Conservation (phyloP, 371 early-diverging fungal species). For the Mucor sp. region DNA sequence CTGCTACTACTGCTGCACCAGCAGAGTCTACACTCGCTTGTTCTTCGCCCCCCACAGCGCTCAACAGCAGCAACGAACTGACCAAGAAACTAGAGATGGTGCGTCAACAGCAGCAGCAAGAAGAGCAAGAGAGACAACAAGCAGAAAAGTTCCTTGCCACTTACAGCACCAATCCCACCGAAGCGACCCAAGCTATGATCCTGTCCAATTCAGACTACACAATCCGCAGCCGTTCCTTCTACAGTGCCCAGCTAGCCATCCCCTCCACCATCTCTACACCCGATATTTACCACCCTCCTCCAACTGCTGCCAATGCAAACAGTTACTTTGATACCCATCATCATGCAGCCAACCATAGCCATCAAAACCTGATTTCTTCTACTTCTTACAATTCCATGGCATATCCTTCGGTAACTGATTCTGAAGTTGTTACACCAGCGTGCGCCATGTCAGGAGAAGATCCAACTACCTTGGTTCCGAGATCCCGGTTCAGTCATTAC, state of each 20-base stretch:
- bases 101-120: slow-evolving; percentile 28
- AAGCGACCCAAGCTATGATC: background rate
- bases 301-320: background rate
- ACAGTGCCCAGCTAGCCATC: slow-evolving; percentile 24
- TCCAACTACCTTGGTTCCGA: background rate
- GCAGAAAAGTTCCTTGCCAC: slow-evolving; percentile 28
- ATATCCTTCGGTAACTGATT: slow-evolving; percentile 8
- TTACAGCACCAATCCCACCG: background rate
- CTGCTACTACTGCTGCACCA: background rate
- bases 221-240: slow-evolving; percentile 15
- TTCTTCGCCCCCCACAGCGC: background rate
- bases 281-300: slow-evolving; percentile 5
- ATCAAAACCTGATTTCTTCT: background rate
- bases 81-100: slow-evolving; percentile 22
- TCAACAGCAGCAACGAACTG: slow-evolving; percentile 10
- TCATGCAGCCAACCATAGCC: too few relatives aligned
- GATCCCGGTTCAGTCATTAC: background rate
- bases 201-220: background rate
- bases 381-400: slow-evolving; percentile 10
- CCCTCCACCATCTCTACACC: slow-evolving; percentile 14
- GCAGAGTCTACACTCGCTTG: background rate
- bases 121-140: slow-evolving; percentile 34
- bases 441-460: background rate
- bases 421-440: slow-evolving; percentile 6
- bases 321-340: background rate